Base-by-base conservation (phyloP, 352 stramenopile genomes). In the Phytopythium mirpurense region DNA sequence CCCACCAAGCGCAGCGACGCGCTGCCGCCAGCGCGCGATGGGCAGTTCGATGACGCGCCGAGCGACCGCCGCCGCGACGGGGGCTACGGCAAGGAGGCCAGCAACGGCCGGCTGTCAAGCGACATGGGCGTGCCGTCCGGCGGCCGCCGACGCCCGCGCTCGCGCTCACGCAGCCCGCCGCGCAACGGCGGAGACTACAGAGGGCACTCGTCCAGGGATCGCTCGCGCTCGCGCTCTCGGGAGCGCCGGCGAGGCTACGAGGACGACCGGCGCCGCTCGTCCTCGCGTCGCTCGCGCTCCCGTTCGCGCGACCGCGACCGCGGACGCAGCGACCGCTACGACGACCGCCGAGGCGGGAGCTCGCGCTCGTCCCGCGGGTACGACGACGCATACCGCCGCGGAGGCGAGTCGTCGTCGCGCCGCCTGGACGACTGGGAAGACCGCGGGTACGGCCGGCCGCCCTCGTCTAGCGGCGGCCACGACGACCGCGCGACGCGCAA, bases 1-100 rank as follows among this genome's bases (percentile, higher is more conserved):
- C 45, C 26, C 12, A 18, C 29, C 4, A 38, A 26, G 21, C 16
- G 42, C 36, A 36, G 18, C 42, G 42, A 19, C 24, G 37, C 65
- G 26, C 57, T 65, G 5, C 63, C 74, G 5, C 64, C 72, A 2
- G 59, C 59, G 16, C 75, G 66, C 32, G 69, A 66, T 8, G 73
- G 68, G 0, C 80, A 91, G 64, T 91, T 91, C 54, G 78, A 91
- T 19, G 75, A 91, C 56, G 78, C 80, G 18, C 66, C 0, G 68
- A 70, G 55, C 63, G 56, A 24, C 37, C 36, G 42, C 59, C 35
- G 46, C 34, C 46, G 31, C 32, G 12, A 24, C 2, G 24, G 9
- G 2, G 32, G 8, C 16, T 26, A 44, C 34, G 26, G 37, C 37
- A 43, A 43, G 9, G 37, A 9, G 4, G 37, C 41, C 59, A 55